Evolutionary conservation across 129 eudicot species (phyloP).

Genomic region (Flaveria linearis): DNA sequence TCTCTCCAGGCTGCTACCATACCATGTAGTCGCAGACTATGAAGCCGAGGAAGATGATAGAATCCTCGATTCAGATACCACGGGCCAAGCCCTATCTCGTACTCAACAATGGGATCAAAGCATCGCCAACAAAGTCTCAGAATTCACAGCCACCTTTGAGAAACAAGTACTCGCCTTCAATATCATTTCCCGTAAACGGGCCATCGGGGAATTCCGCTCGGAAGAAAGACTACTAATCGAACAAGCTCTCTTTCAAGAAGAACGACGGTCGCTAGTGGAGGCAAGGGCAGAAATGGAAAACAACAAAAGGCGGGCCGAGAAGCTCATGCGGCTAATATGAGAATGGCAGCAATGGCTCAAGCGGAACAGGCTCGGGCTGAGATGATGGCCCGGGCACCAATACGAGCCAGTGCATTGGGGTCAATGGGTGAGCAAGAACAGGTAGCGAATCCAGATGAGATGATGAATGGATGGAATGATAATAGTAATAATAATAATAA

Average conservation of each 20-base stretch:
- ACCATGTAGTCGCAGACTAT: conserved; percentile 47
- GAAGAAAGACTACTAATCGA: conserved; percentile 40
- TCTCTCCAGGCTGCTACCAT: conserved; percentile 70
- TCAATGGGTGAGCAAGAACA: conserved; percentile 35
- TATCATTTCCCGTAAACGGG: conserved; percentile 37
- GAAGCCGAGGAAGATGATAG: conserved; percentile 57
- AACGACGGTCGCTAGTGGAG: conserved; percentile 54
- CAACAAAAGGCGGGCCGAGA: conserved; percentile 78
- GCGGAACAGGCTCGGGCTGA: conserved; percentile 43
- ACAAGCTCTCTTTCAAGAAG: conserved; percentile 68
- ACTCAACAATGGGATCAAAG: conserved; percentile 75
- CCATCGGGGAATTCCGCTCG: conserved; percentile 41
- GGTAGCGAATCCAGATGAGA: conserved; percentile 37
- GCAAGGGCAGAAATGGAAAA: conserved; percentile 67
- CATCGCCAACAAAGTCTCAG: conserved; percentile 45
- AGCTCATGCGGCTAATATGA: conserved; percentile 41
- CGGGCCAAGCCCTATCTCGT: conserved; percentile 38
- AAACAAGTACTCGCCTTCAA: conserved; percentile 46
- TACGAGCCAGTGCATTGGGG: conserved; percentile 43
- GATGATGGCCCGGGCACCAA: conserved; percentile 43
- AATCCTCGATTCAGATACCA: conserved; percentile 46
- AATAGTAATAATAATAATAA: neutral
- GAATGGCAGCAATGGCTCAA: conserved; percentile 45
- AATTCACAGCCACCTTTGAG: conserved; percentile 44
- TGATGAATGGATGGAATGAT: conserved; percentile 43